A percentile compares a stretch with the other conserved stretches of the same genome.
These are phyloP conservation scores for Solanum dulcamara DNA, from an alignment of 257 asterid genomes.

Conservation along the genomic window DNA sequence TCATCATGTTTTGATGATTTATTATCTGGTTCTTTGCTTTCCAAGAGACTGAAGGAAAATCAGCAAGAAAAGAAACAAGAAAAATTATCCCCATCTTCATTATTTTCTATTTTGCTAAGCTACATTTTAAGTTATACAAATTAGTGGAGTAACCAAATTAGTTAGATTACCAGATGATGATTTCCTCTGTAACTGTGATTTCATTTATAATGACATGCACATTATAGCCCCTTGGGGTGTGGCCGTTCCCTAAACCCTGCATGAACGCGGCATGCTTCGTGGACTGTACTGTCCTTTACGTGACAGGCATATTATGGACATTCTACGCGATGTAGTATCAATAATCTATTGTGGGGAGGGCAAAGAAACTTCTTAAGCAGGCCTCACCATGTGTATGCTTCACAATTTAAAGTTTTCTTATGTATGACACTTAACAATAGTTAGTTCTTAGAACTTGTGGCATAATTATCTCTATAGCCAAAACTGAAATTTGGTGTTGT, in stretches of 20 bases:
- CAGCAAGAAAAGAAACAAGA: background rate
- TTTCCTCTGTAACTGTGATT: background rate
- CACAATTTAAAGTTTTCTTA: background rate
- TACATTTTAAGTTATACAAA: background rate
- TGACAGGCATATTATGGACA: background rate
- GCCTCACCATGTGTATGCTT: background rate
- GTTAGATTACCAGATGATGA: background rate
- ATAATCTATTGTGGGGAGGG: background rate
- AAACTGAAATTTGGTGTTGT: background rate
- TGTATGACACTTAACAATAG: too few relatives aligned
- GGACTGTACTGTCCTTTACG: background rate
- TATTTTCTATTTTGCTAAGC: background rate
- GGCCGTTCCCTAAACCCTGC: background rate
- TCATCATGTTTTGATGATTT: background rate
- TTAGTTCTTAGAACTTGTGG: too few relatives aligned
- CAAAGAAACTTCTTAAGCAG: background rate
- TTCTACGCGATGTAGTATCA: background rate
- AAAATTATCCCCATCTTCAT: background rate
- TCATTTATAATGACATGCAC: background rate
- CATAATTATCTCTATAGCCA: too few relatives aligned
- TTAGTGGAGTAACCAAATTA: background rate
- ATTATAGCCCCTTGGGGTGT: background rate
- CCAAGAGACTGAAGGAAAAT: background rate
- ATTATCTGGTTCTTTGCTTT: background rate
- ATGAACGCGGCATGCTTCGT: background rate